Base-by-base conservation (phyloP, 495 filamentous ascomycete genomes). In the Penicillium argentinense region DNA sequence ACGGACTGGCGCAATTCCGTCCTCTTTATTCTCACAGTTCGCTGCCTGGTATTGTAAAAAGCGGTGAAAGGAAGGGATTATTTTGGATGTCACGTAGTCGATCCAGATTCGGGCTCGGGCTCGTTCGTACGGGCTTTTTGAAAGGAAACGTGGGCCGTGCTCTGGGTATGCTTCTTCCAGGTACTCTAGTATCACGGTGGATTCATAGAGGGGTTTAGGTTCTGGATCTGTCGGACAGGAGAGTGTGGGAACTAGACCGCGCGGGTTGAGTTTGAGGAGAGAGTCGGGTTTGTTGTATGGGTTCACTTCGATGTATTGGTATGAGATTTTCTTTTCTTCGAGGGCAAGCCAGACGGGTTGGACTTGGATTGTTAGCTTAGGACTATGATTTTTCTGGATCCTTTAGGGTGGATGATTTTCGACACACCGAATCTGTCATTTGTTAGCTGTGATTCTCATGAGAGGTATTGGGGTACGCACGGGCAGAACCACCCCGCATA, bases 261-360 rank as follows among this genome's bases (percentile, higher is more conserved):
- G 78, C 1, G 84, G 85, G 51, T 88, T 88, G 29, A 88, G 74
- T 5, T 69, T 65, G 12, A 88, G 75, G 12, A 87, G 81, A 7
- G 74, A 77, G 23, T 75, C 62, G 0, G 75, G 76, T 54, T 88
- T 88, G 59, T 79, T 64, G 75, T 87, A 87, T 4, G 86, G 85
- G 59, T 87, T 85, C 53, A 84, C 69, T 60, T 91, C 83, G 53
- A 87, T 75, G 62, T 86, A 88, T 57, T 88, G 77, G 59, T 88
- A 82, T 29, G 81, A 80, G 40, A 86, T 82, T n/a, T 70, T 45
- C 56, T 89, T 88, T 64, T 89, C 85, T 54, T 78, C 78, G 26
- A 89, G 70, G 9, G 80, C 77, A 45, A 83, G 76, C 80, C 83
- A 88, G 16, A 76, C 73, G 9, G 83, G 75, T 62, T 88, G 83